A percentile compares a stretch with the other conserved stretches of the same genome.
phyloP scores from a whole-genome alignment of 495 filamentous ascomycete species.

The Penicillium macrosclerotiorum region DNA sequence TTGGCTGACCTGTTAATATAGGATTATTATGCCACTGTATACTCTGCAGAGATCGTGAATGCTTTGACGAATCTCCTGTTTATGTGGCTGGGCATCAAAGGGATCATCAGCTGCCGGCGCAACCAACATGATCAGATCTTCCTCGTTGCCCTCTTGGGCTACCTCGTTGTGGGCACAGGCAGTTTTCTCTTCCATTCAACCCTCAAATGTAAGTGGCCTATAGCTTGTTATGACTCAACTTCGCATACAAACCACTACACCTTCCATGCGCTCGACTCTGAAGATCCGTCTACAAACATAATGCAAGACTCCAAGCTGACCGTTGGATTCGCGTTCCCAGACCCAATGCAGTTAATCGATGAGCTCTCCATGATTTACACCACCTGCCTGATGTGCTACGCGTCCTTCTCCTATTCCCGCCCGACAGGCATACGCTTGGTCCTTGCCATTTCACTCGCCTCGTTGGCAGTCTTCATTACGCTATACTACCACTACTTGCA shows the following conservation, averaged over 20 bases:
- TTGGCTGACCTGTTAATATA: too few relatives aligned
- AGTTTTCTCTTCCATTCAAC: conserved; percentile 83
- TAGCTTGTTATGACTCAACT: neutral
- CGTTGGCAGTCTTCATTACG: conserved; percentile 76
- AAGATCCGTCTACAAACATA: neutral
- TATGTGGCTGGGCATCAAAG: conserved; percentile 68
- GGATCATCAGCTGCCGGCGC: conserved; percentile 65
- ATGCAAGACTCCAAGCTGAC: conserved; percentile 13
- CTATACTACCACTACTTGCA: conserved; percentile 92
- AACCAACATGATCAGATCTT: conserved; percentile 74
- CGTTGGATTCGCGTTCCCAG: conserved; percentile 38
- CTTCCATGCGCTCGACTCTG: neutral
- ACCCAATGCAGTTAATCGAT: conserved; percentile 96
- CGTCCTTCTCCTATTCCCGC: conserved; percentile 74
- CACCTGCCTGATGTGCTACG: conserved; percentile 88
- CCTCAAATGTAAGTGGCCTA: conserved; percentile 63
- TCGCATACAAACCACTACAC: too few relatives aligned
- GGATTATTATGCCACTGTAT: conserved; percentile 62
- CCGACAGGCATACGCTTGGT: conserved; percentile 50
- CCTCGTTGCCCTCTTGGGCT: conserved; percentile 67
- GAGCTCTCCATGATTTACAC: conserved; percentile 99
- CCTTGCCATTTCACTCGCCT: conserved; percentile 59
- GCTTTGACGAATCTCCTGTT: conserved; percentile 81
- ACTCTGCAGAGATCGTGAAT: conserved; percentile 66
- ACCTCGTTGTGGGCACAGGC: conserved; percentile 75